Evolutionary conservation across 2,329 filamentous ascomycete genomes (phyloP), one percentile per base, ranked within the genome.

Genomic region (Chalaropsis ovoidea): DNA sequence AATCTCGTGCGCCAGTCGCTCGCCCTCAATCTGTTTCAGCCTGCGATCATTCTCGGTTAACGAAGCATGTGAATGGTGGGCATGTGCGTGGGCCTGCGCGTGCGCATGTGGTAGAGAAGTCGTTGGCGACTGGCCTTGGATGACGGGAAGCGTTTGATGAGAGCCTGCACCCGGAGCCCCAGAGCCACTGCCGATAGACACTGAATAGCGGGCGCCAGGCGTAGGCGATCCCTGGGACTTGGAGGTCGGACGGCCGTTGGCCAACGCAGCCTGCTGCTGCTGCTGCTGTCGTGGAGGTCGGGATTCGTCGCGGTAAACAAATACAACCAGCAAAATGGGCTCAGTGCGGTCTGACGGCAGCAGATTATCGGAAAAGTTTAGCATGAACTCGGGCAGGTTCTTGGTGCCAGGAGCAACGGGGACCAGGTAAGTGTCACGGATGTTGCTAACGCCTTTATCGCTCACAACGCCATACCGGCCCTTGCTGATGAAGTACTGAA

Each of bases 361-460:
- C 39, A 84, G 83, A 73, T 92, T 92, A 70, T 93, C 88, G 69
- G 90, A 86, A n/a, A 97, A 81, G 71, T 95, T 88, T 68, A 90
- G 83, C 74, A 96, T 85, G 71, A 96, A 96, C 68, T 92, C 89
- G 0, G 94, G 93, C 54, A 93, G 82, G 62, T 82, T 83, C 42
- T 79, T 80, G 31, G 83, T 80, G 31, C 89, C 90, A 4, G 86
- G 81, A 41, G 90, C 84, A 3, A 97, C 84, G 0, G 94, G 93
- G 10, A 96, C 87, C 41, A 97, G 82, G 74, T 97, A 97, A 1
- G 92, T 89, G 72, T 97, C 93, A 67, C 91, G 87, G 61, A 96
- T 88, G 68, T 90, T 87, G 22, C 85, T 82, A 39, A 86, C 77
- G 0, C 83, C 82, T 73, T 89, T 88, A 72, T 93, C 89, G 15